Evolutionary conservation across 2,329 filamentous ascomycete genomes (phyloP).

Genomic region (Blastomyces parvus): DNA sequence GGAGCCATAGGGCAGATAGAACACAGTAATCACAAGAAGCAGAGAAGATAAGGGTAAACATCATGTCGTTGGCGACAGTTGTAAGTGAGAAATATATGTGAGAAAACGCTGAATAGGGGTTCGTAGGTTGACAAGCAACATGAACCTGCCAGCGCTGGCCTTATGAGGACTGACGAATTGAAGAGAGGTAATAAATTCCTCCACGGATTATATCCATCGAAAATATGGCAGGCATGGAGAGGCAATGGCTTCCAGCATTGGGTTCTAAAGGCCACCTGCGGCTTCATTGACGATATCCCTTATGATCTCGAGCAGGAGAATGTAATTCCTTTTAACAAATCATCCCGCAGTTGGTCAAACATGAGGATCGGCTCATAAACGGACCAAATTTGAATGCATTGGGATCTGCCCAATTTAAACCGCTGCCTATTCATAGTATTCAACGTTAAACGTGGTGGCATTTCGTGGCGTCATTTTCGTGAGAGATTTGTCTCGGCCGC

Average conservation of each 20-base stretch:
- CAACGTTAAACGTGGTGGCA: not conserved
- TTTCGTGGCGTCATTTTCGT: not conserved
- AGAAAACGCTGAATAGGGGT: too few species aligned
- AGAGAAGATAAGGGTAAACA: too few species aligned
- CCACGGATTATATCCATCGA: not conserved
- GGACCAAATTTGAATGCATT: not conserved
- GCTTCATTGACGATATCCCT: not conserved
- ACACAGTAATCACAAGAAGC: too few species aligned
- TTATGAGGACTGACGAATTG: too few species aligned
- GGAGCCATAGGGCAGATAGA: too few species aligned
- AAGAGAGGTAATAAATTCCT: not conserved
- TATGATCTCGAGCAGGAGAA: not conserved
- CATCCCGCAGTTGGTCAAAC: not conserved
- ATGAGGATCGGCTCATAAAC: not conserved
- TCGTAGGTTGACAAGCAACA: too few species aligned
- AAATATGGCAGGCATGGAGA: not conserved
- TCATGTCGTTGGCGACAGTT: too few species aligned
- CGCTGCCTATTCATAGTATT: not conserved
- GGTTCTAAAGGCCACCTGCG: not conserved
- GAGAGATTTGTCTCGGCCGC: not conserved
- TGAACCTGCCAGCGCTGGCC: too few species aligned
- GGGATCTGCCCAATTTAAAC: not conserved
- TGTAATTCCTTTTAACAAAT: not conserved
- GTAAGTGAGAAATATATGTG: too few species aligned
- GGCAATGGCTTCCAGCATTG: too few species aligned